Evolutionary conservation across 768 basidiomycete species (phyloP), one percentile per base, ranked within the genome.

Genomic region (Sistotremastrum suecicum): DNA sequence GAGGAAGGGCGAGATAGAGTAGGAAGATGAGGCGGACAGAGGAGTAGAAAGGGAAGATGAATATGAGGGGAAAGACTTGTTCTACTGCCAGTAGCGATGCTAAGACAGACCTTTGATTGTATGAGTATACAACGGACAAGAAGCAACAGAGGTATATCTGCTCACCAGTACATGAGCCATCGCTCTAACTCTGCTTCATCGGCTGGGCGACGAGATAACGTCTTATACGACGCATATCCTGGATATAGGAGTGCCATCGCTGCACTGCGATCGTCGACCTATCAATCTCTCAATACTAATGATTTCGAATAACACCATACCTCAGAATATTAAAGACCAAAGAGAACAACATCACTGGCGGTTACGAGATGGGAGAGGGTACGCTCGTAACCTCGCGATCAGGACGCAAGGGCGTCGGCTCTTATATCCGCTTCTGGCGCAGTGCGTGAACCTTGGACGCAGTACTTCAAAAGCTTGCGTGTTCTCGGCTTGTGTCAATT

Each of bases 151-250:
- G 71, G 0, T 29, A n/a, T 29, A 7, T 41, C 32, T 30, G 86
- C 83, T n/a, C 79, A 80, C 91, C 92, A 97, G 56, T 95, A 97
- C 86, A 90, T 92, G 45, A 97, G 71, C 90, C 92, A 95, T 63
- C 89, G 70, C 59, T 95, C 92, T 6, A 92, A 69, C 39, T 89
- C 87, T 43, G 71, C 74, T 54, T 88, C 85, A 0, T 80, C 81
- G 1, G 85, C 84, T 12, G 86, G 86, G n/a, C 87, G 72, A 54
- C 83, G 78, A 35, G 83, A 83, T 33, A 97, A 74, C 0, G 86
- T 79, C 68, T 97, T 97, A 69, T 92, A 97, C n/a, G 88, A 91
- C 32, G 89, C 86, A 64, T 97, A 97, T 28, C 83, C 85, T 0
- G 91, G 91, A 60, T 97, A 94, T 37, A 92, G 72, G 63, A 89